phyloP scores from a whole-genome alignment of 306 rosid species.

The Fragaria ananassa region DNA sequence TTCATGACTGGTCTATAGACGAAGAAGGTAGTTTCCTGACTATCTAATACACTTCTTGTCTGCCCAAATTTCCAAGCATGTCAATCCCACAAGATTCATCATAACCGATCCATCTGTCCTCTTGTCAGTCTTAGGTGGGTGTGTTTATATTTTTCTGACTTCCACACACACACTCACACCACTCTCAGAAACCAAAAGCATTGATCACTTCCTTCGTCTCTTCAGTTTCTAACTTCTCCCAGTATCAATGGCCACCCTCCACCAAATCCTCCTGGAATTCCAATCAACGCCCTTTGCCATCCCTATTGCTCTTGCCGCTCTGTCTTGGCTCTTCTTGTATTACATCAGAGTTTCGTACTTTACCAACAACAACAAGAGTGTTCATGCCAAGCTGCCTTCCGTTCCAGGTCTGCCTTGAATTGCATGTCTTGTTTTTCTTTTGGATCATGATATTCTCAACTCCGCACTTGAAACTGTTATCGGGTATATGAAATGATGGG shows the following conservation, averaged over 20 bases:
- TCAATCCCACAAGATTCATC: neutral
- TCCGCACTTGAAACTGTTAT: neutral
- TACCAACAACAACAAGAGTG: slow-evolving; percentile 12
- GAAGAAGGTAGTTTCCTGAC: no score
- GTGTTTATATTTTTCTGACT: neutral
- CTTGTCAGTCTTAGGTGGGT: neutral
- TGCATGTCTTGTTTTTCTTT: neutral
- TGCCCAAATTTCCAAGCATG: no score
- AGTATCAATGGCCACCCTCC: slow-evolving; percentile 18
- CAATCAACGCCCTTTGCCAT: slow-evolving; percentile 33
- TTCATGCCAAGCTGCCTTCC: slow-evolving; percentile 41
- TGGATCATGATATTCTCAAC: neutral
- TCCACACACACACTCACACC: neutral
- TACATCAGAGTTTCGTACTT: slow-evolving; percentile 5
- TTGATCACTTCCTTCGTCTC: no score
- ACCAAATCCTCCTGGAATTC: slow-evolving; percentile 5
- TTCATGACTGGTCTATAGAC: no score
- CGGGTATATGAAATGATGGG: neutral
- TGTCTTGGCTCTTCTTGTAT: slow-evolving; percentile 35
- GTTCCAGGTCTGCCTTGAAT: slow-evolving; percentile 30
- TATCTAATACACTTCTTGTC: no score
- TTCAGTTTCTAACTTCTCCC: neutral
- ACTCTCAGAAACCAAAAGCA: no score
- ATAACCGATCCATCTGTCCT: neutral
- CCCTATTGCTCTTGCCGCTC: slow-evolving; percentile 40